Evolutionary conservation across 1,139 yeast genomes (phyloP).

Genomic region (Wickerhamomyces sp.): DNA sequence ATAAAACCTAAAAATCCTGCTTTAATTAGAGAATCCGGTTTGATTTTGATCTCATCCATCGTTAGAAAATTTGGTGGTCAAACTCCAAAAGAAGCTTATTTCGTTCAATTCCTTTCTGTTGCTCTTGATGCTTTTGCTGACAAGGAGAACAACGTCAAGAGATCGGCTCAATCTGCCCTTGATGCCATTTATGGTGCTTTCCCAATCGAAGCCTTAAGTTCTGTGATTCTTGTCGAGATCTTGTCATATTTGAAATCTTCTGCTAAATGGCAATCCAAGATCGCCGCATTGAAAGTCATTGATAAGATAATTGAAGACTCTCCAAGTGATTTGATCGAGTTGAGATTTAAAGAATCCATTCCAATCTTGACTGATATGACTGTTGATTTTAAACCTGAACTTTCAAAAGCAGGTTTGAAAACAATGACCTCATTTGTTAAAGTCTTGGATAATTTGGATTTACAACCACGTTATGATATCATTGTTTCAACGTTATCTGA

Average conservation of each 20-base stretch:
- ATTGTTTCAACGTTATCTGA: constrained; percentile 87
- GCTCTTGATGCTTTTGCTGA: constrained; percentile 71
- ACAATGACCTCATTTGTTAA: constrained; percentile 68
- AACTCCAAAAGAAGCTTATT: constrained; percentile 71
- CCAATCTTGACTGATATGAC: constrained; percentile 86
- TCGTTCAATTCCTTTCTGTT: constrained; percentile 49
- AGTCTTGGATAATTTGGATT: constrained; percentile 87
- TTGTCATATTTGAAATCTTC: constrained; percentile 66
- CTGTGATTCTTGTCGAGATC: constrained; percentile 59
- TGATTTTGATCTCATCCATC: constrained; percentile 62
- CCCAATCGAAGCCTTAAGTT: constrained; percentile 76
- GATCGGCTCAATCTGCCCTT: constrained; percentile 70
- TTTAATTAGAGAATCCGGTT: constrained; percentile 69
- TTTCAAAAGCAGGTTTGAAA: constrained; percentile 77
- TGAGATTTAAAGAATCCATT: constrained; percentile 69
- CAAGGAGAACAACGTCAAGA: constrained; percentile 79
- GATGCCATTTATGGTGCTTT: constrained; percentile 64
- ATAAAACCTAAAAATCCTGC: constrained; percentile 71
- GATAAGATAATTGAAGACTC: constrained; percentile 75
- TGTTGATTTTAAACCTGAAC: constrained; percentile 95
- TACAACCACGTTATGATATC: constrained; percentile 78
- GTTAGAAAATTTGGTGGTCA: constrained; percentile 62
- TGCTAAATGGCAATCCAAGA: constrained; percentile 91
- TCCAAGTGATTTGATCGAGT: constrained; percentile 81
- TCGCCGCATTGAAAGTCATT: constrained; percentile 69